Conservation (phyloP, 371 early-diverging fungal genomes). For the Umbelopsis sp. region DNA sequence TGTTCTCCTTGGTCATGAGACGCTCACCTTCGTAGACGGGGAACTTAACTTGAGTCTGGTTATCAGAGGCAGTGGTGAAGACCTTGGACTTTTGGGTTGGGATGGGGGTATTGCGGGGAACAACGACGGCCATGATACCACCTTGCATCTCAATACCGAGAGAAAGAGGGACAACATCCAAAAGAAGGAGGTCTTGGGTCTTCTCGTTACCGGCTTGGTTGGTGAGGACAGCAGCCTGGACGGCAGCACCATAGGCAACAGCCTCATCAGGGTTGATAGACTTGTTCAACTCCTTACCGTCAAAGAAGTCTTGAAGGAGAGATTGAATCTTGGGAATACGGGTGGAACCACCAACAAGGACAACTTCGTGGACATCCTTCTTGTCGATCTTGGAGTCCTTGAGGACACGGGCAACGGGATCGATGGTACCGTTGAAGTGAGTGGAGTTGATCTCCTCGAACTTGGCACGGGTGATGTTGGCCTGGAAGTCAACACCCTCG, state of each 20-base stretch:
- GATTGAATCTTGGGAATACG: constrained; percentile 98
- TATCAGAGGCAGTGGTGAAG: constrained; percentile 99
- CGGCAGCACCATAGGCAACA: constrained; percentile 99
- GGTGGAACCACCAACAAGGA: constrained; percentile 99
- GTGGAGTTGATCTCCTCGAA: constrained; percentile 92
- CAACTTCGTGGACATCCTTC: constrained; percentile 95
- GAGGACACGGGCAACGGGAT: constrained; percentile 97
- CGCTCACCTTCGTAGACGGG: constrained; percentile 99
- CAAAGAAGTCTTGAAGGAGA: constrained; percentile 90
- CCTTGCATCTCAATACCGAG: constrained; percentile 97
- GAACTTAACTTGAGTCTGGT: constrained; percentile 97
- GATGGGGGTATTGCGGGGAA: constrained; percentile 97
- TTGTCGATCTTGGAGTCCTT: constrained; percentile 93
- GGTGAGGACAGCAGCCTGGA: constrained; percentile 97
- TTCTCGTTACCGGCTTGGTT: constrained; percentile 84
- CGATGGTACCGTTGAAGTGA: constrained; percentile 93
- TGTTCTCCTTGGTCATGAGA: constrained; percentile 96
- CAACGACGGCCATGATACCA: constrained; percentile 96
- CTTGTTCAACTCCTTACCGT: constrained; percentile 93
- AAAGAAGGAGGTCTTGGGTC: constrained; percentile 77
- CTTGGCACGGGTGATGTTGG: constrained; percentile 94
- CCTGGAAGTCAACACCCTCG: constrained; percentile 98
- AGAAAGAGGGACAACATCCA: constrained; percentile 98
- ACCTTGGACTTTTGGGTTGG: constrained; percentile 98
- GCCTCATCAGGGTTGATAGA: constrained; percentile 99